phyloP scores from a whole-genome alignment of 1,139 yeast species.

The Saccharomyces hybrid region DNA sequence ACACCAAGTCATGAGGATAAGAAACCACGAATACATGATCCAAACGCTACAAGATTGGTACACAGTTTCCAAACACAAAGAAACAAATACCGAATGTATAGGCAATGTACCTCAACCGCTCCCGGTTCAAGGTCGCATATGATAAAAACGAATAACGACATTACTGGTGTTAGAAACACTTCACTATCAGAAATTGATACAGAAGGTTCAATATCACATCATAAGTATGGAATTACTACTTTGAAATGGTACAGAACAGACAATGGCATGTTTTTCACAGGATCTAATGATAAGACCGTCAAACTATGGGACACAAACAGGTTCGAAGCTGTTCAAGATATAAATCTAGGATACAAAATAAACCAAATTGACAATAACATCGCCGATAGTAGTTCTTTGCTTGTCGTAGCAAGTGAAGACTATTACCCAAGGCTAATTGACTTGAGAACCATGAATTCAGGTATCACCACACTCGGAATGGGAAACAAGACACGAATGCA shows the following conservation, averaged over 20 bases:
- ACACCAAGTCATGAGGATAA: not conserved
- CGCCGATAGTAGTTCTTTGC: slow-evolving; percentile 43
- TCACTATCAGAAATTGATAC: not conserved
- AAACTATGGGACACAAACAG: slow-evolving; percentile 77
- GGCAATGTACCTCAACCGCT: slow-evolving; percentile 33
- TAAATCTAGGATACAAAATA: slow-evolving; percentile 40
- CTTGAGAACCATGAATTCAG: slow-evolving; percentile 36
- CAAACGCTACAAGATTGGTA: slow-evolving; percentile 15
- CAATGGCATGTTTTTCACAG: slow-evolving; percentile 74
- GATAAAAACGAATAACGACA: not conserved
- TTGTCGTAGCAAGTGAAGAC: slow-evolving; percentile 67
- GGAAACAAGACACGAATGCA: slow-evolving; percentile 29
- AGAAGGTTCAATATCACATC: slow-evolving; percentile 29
- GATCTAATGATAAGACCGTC: slow-evolving; percentile 71
- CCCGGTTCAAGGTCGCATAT: not conserved
- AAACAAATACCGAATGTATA: slow-evolving; percentile 34
- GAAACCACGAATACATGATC: not conserved
- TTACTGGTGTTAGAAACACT: not conserved
- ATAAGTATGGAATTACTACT: slow-evolving; percentile 64
- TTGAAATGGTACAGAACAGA: slow-evolving; percentile 88
- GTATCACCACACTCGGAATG: slow-evolving; percentile 43
- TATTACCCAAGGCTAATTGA: slow-evolving; percentile 67
- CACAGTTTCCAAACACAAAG: slow-evolving; percentile 21
- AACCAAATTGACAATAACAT: slow-evolving; percentile 50
- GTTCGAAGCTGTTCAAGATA: slow-evolving; percentile 57